Conservation (phyloP, 495 filamentous ascomycete genomes). For the Neurospora sp. region DNA sequence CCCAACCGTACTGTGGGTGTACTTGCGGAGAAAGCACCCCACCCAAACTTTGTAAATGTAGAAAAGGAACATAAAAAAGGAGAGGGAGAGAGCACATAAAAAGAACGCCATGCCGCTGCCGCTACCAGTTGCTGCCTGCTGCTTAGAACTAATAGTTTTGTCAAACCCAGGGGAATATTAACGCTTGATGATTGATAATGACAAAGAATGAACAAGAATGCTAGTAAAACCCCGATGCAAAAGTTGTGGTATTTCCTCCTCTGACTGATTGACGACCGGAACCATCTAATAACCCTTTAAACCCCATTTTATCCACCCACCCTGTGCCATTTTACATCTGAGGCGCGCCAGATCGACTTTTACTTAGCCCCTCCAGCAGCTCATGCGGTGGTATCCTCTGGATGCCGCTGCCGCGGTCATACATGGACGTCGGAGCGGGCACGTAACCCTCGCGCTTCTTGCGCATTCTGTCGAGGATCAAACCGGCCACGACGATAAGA, state of each 20-base stretch:
- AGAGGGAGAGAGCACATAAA: not conserved
- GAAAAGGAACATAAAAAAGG: not conserved
- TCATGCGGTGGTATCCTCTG: conserved; percentile 72
- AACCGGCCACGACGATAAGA: conserved; percentile 74
- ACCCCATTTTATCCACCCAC: not conserved
- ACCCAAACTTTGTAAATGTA: not conserved
- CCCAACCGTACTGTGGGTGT: not conserved
- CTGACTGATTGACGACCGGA: not conserved
- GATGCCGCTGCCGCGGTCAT: conserved; percentile 67
- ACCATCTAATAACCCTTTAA: not conserved
- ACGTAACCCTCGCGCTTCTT: conserved; percentile 80
- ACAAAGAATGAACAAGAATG: not conserved
- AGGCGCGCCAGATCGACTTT: conserved; percentile 29
- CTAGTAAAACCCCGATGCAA: not conserved
- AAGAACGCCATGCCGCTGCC: not conserved
- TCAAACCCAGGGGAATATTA: not conserved
- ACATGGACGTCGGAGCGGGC: conserved; percentile 63
- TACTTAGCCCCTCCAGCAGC: conserved; percentile 50
- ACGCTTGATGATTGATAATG: not conserved
- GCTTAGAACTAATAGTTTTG: not conserved
- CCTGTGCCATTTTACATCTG: conserved; percentile 23
- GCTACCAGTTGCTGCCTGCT: not conserved
- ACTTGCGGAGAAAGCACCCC: not conserved
- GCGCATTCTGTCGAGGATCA: conserved; percentile 74
- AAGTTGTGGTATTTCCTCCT: not conserved